These are phyloP conservation scores for Picochlorum sp. DNA, from an alignment of 139 green algal species.

Conservation along the genomic window DNA sequence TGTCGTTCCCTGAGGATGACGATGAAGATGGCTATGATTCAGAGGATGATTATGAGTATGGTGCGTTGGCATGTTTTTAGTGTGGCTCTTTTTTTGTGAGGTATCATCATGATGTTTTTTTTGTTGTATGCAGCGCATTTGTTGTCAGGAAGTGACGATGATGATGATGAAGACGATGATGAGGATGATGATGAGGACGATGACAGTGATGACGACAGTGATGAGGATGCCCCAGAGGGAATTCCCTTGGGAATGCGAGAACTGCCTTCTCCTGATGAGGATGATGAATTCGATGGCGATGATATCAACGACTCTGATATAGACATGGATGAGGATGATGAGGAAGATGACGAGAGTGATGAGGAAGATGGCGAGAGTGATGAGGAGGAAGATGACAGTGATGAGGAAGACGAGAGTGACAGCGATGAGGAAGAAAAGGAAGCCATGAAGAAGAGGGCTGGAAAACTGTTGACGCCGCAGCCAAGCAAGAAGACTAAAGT, in stretches of 20 bases:
- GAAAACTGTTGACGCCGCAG: background rate
- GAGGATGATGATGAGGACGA: background rate
- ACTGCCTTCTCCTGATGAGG: conserved; percentile 1
- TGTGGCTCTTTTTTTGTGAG: background rate
- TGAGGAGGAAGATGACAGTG: background rate
- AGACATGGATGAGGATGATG: background rate
- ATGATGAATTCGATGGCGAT: conserved; percentile 2
- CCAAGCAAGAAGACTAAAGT: conserved; percentile 4
- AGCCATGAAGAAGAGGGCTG: background rate
- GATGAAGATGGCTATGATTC: background rate
- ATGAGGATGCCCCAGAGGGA: background rate
- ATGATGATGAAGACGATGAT: background rate
- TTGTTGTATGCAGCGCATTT: background rate
- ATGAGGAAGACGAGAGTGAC: conserved; percentile 4
- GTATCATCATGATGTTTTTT: background rate
- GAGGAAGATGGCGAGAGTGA: too few species aligned
- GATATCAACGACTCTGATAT: conserved; percentile 2
- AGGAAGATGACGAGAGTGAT: conserved; percentile 3
- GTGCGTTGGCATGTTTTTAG: background rate
- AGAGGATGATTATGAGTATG: conserved; percentile 7
- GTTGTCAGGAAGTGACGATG: background rate
- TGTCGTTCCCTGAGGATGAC: conserved; percentile 1
- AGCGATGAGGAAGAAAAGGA: background rate
- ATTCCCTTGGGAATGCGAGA: background rate
- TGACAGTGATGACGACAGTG: background rate